These are phyloP conservation scores for Termitomyces sp. DNA, from an alignment of 768 basidiomycete genomes.

Conservation along the genomic window DNA sequence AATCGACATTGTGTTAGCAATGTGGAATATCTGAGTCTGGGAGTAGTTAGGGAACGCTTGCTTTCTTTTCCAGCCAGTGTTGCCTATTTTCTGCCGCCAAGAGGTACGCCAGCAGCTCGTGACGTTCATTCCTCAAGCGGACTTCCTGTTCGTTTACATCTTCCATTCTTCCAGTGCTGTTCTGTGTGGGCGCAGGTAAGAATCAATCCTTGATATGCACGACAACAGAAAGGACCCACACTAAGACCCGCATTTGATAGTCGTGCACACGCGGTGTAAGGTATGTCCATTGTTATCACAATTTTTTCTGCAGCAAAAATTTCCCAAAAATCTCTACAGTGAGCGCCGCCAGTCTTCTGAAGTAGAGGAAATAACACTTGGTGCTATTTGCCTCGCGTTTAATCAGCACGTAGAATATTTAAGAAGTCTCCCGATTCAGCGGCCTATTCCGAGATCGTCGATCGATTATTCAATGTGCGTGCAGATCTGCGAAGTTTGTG, in stretches of 20 bases:
- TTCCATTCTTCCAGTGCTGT: constrained; percentile 1
- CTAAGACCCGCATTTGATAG: background rate
- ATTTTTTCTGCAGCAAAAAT: background rate
- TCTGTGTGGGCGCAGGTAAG: background rate
- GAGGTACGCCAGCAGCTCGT: constrained; percentile 1
- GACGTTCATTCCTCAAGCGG: background rate
- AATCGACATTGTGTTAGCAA: constrained; percentile 4
- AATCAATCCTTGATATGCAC: background rate
- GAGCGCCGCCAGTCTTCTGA: background rate
- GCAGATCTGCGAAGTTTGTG: background rate
- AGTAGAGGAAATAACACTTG: too few species aligned
- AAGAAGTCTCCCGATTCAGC: background rate
- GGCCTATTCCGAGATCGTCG: background rate
- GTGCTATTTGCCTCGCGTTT: background rate
- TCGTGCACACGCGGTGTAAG: background rate
- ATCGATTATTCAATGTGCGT: background rate
- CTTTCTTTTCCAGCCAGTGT: constrained; percentile 8
- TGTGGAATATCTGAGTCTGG: background rate
- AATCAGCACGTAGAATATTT: background rate
- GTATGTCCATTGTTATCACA: background rate
- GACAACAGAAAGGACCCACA: background rate
- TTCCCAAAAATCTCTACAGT: background rate
- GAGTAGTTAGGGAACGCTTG: background rate
- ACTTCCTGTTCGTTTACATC: background rate
- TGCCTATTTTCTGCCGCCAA: background rate